phyloP scores from a whole-genome alignment of 352 stramenopile species.

The Pythium scleroteichum region DNA sequence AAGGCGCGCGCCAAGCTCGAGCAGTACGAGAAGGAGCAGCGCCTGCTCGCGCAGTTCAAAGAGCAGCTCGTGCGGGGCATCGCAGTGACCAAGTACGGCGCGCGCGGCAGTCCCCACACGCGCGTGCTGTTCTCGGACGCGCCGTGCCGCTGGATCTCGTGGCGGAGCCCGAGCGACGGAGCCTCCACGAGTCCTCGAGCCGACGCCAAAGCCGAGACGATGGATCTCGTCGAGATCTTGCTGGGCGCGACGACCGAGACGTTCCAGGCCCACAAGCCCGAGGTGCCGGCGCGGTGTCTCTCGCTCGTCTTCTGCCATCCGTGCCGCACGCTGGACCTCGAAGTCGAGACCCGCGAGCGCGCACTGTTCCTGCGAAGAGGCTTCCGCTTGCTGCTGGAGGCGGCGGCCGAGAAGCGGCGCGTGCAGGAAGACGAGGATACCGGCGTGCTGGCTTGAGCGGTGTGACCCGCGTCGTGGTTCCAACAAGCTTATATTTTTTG shows the following conservation, averaged over 20 bases:
- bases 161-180: slow-evolving; percentile 32
- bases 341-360: slow-evolving; percentile 55
- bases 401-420: slow-evolving; percentile 37
- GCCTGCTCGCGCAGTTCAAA: slow-evolving; percentile 59
- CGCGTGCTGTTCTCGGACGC: slow-evolving; percentile 60
- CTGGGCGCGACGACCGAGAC: slow-evolving; percentile 45
- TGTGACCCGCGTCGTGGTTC: too few species aligned
- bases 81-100: slow-evolving; percentile 56
- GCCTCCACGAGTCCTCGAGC: slow-evolving; percentile 36
- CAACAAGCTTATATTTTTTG: neutral
- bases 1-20: slow-evolving; percentile 29
- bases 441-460: neutral
- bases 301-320: slow-evolving; percentile 74
- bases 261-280: slow-evolving; percentile 41
- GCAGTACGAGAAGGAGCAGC: slow-evolving; percentile 38
- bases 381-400: slow-evolving; percentile 59
- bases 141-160: slow-evolving; percentile 61
- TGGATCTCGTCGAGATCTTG: slow-evolving; percentile 55
- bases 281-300: slow-evolving; percentile 43
- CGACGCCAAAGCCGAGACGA: slow-evolving; percentile 52
- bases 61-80: slow-evolving; percentile 50
- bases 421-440: slow-evolving; percentile 10
- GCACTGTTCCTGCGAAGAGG: slow-evolving; percentile 49
- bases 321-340: slow-evolving; percentile 67
- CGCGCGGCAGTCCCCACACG: slow-evolving; percentile 43